Conservation (phyloP, 2,329 filamentous ascomycete genomes). For the Apiospora hydei region DNA sequence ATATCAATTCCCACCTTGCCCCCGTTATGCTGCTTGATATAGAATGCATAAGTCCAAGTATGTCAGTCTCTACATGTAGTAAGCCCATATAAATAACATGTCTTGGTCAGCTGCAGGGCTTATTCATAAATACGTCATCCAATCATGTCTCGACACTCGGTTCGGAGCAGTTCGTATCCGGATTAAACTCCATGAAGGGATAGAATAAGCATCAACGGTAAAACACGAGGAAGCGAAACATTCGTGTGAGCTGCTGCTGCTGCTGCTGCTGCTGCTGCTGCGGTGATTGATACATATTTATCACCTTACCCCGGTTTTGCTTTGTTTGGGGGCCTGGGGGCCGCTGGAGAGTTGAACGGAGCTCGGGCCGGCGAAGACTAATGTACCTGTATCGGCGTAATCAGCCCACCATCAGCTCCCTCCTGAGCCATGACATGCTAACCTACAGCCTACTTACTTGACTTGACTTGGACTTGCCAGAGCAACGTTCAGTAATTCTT, state of each 20-base stretch:
- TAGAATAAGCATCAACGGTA: background rate
- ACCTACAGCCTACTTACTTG: background rate
- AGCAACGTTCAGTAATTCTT: background rate
- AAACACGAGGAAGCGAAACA: background rate
- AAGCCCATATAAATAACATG: background rate
- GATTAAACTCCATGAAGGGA: background rate
- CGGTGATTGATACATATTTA: background rate
- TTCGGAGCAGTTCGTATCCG: background rate
- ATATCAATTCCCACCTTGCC: background rate
- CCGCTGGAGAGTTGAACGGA: background rate
- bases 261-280: background rate
- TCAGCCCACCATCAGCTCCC: conserved; percentile 19
- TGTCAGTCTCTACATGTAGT: background rate
- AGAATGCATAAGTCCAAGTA: background rate
- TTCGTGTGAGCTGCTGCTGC: background rate
- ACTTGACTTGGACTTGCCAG: background rate
- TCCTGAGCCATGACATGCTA: conserved; percentile 14
- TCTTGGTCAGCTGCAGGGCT: background rate
- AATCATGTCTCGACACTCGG: background rate
- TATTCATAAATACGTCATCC: background rate
- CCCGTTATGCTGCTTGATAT: background rate
- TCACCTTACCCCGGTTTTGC: background rate
- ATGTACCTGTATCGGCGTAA: conserved; percentile 8
- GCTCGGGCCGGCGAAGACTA: conserved; percentile 10
- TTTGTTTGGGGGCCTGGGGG: background rate